A percentile compares a stretch with the other conserved stretches of the same genome.
These are phyloP conservation scores for Claviceps sp. DNA, from an alignment of 2,329 filamentous ascomycete genomes.

Conservation along the genomic window DNA sequence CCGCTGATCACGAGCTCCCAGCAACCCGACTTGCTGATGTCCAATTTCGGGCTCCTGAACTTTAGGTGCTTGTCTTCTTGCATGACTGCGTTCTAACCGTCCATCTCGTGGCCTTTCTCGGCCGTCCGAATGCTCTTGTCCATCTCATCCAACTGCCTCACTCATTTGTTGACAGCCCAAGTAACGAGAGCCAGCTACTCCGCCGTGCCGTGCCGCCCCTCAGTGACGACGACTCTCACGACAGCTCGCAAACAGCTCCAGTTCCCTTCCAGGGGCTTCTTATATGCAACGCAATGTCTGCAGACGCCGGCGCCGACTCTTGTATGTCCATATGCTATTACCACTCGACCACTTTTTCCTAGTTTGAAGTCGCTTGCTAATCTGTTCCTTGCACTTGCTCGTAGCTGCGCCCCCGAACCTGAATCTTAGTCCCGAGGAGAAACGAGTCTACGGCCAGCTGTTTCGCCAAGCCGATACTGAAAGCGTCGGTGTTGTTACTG, in stretches of 20 bases:
- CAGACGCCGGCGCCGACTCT: constrained; percentile 12
- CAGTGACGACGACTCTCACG: not conserved
- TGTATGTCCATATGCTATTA: constrained; percentile 6
- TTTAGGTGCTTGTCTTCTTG: not conserved
- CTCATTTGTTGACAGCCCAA: not conserved
- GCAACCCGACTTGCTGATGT: not conserved
- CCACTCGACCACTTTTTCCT: not conserved
- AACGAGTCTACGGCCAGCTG: constrained; percentile 82
- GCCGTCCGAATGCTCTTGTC: not conserved
- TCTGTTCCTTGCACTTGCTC: not conserved
- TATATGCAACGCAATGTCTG: constrained; percentile 12
- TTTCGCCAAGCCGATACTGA: constrained; percentile 90
- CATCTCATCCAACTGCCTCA: not conserved
- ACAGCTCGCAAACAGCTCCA: not conserved
- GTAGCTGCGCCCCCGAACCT: constrained; percentile 53
- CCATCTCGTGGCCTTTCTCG: not conserved
- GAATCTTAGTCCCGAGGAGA: constrained; percentile 84
- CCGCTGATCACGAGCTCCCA: not conserved
- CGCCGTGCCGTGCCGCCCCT: not conserved
- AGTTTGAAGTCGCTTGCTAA: constrained; percentile 4
- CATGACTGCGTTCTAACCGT: not conserved
- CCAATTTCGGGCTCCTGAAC: not conserved
- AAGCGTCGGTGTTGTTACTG: constrained; percentile 82
- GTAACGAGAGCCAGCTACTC: not conserved
- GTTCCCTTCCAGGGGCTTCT: not conserved